Percentiles rank a stretch among this genome's conserved stretches.
phyloP scores from a whole-genome alignment of 2,329 filamentous ascomycete species.

The Aureobasidium mangrovei region DNA sequence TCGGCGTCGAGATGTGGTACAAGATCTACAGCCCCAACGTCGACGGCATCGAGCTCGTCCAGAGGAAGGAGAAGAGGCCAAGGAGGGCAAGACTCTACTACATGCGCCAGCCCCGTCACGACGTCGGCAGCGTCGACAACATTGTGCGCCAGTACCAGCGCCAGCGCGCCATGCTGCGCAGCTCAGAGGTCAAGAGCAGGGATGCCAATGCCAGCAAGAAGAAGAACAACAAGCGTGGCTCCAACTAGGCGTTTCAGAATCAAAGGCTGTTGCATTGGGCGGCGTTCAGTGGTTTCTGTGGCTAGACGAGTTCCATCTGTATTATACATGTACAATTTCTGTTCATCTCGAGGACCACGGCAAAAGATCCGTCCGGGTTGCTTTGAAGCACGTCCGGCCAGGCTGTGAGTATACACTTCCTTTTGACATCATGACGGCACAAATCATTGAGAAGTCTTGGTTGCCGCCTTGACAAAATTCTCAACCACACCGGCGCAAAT shows the following conservation, averaged over 20 bases:
- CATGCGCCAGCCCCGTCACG: conserved; percentile 80
- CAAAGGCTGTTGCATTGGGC: conserved; percentile 10
- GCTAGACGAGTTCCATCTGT: neutral
- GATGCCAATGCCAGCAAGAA: conserved; percentile 25
- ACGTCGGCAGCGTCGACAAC: conserved; percentile 76
- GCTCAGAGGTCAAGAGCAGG: conserved; percentile 21
- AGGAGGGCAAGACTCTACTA: conserved; percentile 83
- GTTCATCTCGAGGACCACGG: neutral
- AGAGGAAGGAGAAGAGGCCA: conserved; percentile 74
- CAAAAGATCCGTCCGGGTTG: no score
- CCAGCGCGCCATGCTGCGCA: conserved; percentile 32
- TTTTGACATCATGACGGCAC: no score
- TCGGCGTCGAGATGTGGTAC: conserved; percentile 94
- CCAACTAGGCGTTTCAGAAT: conserved; percentile 15
- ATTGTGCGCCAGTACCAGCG: conserved; percentile 60
- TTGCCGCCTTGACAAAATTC: neutral
- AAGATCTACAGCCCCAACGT: conserved; percentile 91
- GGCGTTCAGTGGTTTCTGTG: neutral
- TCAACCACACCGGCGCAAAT: neutral
- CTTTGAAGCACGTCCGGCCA: no score
- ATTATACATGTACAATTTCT: conserved; percentile 11
- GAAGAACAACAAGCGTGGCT: conserved; percentile 26
- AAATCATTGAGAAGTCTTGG: neutral
- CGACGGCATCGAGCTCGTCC: conserved; percentile 85
- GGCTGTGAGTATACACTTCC: no score